These are phyloP conservation scores for Gomphus bonarii DNA, from an alignment of 1,284 basidiomycete genomes.

Conservation along the genomic window DNA sequence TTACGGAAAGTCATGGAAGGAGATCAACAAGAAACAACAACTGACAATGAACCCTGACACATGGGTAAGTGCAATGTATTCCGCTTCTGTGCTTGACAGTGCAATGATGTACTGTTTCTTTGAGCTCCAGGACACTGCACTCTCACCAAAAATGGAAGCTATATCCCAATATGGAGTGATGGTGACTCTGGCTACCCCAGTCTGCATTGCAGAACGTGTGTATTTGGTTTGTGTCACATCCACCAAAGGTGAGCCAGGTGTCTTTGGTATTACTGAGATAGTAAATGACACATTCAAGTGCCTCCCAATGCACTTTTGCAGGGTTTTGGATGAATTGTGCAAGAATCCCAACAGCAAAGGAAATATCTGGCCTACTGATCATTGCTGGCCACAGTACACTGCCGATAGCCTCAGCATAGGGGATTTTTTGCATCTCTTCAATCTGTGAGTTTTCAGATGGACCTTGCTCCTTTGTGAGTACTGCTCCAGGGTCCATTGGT, in stretches of 20 bases:
- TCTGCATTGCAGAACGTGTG: slow-evolving; percentile 14
- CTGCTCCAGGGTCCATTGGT: background rate
- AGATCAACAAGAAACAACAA: too few species aligned
- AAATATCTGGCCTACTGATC: slow-evolving; percentile 22
- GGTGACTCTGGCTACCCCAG: slow-evolving; percentile 9
- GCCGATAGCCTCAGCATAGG: slow-evolving; percentile 24
- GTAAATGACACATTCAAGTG: slow-evolving; percentile 16
- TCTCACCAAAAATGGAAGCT: slow-evolving; percentile 12
- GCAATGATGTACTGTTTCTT: slow-evolving; percentile 12
- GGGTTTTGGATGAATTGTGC: slow-evolving; percentile 16
- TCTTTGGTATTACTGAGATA: slow-evolving; percentile 22
- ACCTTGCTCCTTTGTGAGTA: slow-evolving; percentile 14
- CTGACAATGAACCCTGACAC: too few species aligned
- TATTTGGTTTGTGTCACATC: background rate
- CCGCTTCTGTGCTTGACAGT: slow-evolving; percentile 7
- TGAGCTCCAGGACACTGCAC: slow-evolving; percentile 12
- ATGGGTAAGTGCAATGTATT: slow-evolving; percentile 21
- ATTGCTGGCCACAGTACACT: slow-evolving; percentile 24
- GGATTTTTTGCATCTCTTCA: slow-evolving; percentile 16
- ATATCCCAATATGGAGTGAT: slow-evolving; percentile 4
- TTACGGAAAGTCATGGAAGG: too few species aligned
- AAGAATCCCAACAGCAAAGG: slow-evolving; percentile 18
- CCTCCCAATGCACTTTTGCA: slow-evolving; percentile 18
- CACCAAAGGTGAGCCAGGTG: slow-evolving; percentile 7
- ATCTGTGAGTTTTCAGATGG: slow-evolving; percentile 17